phyloP scores from a whole-genome alignment of 768 basidiomycete genomes.

The Amanita exitialis region DNA sequence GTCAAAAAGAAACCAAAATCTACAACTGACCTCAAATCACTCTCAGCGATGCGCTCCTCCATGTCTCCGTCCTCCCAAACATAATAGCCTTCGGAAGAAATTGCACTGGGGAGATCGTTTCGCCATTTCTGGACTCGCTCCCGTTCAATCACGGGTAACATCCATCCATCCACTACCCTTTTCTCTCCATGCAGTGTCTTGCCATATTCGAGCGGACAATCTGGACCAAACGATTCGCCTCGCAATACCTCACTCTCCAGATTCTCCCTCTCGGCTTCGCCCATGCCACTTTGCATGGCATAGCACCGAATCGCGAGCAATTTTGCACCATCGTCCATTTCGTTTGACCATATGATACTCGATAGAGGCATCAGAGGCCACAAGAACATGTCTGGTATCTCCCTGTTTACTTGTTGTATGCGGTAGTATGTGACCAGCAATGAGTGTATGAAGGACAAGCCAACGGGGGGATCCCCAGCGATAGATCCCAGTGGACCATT shows the following conservation, averaged over 20 bases:
- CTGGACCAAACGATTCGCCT: constrained; percentile 46
- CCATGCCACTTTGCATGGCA: constrained; percentile 66
- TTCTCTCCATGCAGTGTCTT: constrained; percentile 33
- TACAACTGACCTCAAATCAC: constrained; percentile 44
- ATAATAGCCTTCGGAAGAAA: constrained; percentile 22
- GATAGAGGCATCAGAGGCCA: constrained; percentile 58
- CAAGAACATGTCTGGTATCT: constrained; percentile 46
- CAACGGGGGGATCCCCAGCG: constrained; percentile 21
- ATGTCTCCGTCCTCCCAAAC: constrained; percentile 22
- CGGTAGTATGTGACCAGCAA: constrained; percentile 77
- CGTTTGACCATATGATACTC: constrained; percentile 29
- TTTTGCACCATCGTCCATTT: constrained; percentile 50
- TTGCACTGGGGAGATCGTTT: not conserved
- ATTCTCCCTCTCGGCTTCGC: constrained; percentile 61
- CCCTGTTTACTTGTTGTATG: constrained; percentile 62
- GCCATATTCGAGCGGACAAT: constrained; percentile 56
- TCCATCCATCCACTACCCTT: constrained; percentile 76
- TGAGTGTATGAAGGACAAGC: constrained; percentile 46
- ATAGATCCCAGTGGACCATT: constrained; percentile 48
- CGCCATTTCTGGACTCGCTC: constrained; percentile 46
- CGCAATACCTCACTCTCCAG: constrained; percentile 47
- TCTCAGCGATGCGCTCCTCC: constrained; percentile 24
- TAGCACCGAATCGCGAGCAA: constrained; percentile 74
- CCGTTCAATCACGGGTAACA: constrained; percentile 64
- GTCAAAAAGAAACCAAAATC: not conserved